These are phyloP conservation scores for Starmerella floricola DNA, from an alignment of 805 yeast species.

Conservation along the genomic window DNA sequence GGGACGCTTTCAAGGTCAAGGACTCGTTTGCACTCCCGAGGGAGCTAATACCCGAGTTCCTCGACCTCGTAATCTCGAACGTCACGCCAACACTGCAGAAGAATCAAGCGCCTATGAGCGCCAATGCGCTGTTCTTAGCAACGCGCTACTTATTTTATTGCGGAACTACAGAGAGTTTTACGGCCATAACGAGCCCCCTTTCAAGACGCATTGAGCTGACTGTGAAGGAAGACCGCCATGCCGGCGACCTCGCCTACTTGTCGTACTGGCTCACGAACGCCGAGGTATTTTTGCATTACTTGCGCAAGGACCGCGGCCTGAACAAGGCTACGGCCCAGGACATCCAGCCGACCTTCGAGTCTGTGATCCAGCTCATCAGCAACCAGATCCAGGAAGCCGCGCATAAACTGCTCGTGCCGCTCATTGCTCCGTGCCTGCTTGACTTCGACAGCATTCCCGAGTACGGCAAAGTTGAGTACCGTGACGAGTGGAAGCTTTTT, in stretches of 20 bases:
- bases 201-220: slow-evolving; percentile 28
- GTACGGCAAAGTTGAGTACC: slow-evolving; percentile 60
- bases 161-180: slow-evolving; percentile 23
- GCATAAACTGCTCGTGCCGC: slow-evolving; percentile 16
- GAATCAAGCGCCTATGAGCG: slow-evolving; percentile 32
- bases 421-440: slow-evolving; percentile 29
- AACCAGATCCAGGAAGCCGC: slow-evolving; percentile 9
- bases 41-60: slow-evolving; percentile 29
- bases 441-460: slow-evolving; percentile 78
- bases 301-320: slow-evolving; percentile 49
- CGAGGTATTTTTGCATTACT: slow-evolving; percentile 64
- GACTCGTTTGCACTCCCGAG: slow-evolving; percentile 33
- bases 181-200: slow-evolving; percentile 26
- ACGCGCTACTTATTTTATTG: slow-evolving; percentile 32
- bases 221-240: slow-evolving; percentile 24
- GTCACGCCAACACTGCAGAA: slow-evolving; percentile 30
- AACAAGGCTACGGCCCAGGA: slow-evolving; percentile 23
- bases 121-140: slow-evolving; percentile 33
- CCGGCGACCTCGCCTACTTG: slow-evolving; percentile 31
- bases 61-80: slow-evolving; percentile 30
- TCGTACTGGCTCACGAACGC: slow-evolving; percentile 84
- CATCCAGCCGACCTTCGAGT: slow-evolving; percentile 13
- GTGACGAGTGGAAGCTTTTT: slow-evolving; percentile 57
- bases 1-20: slow-evolving; percentile 32
- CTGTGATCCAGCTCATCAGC: slow-evolving; percentile 11